Conservation (phyloP, 2,329 filamentous ascomycete species). For the Fusarium udum region DNA sequence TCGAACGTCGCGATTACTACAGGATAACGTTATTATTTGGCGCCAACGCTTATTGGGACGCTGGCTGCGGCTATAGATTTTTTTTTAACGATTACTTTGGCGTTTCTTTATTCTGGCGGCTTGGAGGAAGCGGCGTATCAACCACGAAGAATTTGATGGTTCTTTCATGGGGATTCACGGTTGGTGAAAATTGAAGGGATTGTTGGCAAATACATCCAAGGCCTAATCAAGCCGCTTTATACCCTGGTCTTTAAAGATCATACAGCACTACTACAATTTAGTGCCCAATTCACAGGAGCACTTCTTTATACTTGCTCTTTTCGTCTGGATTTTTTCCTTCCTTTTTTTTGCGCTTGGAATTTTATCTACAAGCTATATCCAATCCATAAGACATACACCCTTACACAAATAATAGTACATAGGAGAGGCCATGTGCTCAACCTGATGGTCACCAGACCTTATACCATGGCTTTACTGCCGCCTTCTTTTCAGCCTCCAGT, state of each 20-base stretch:
- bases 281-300: slow-evolving; percentile 1
- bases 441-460: slow-evolving; percentile 60
- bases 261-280: slow-evolving; percentile 3
- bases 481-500: slow-evolving; percentile 47
- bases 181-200: slow-evolving; percentile 3
- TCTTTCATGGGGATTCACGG: slow-evolving; percentile 2
- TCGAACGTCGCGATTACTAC: slow-evolving; percentile 45
- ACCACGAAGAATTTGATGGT: not conserved
- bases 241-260: slow-evolving; percentile 28
- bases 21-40: slow-evolving; percentile 37
- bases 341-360: slow-evolving; percentile 11
- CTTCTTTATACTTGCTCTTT: not conserved
- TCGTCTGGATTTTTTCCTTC: not conserved
- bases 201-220: slow-evolving; percentile 18
- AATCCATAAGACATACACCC: slow-evolving; percentile 33
- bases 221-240: slow-evolving; percentile 23
- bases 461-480: slow-evolving; percentile 60
- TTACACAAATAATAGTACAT: slow-evolving; percentile 39
- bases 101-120: slow-evolving; percentile 20
- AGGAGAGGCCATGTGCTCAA: not conserved
- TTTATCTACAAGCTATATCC: slow-evolving; percentile 17
- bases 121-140: not conserved
- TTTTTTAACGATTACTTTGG: slow-evolving; percentile 18
- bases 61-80: not conserved
- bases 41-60: not conserved